Base-by-base conservation (phyloP, 495 filamentous ascomycete genomes). In the Jackrogersella multiformis region DNA sequence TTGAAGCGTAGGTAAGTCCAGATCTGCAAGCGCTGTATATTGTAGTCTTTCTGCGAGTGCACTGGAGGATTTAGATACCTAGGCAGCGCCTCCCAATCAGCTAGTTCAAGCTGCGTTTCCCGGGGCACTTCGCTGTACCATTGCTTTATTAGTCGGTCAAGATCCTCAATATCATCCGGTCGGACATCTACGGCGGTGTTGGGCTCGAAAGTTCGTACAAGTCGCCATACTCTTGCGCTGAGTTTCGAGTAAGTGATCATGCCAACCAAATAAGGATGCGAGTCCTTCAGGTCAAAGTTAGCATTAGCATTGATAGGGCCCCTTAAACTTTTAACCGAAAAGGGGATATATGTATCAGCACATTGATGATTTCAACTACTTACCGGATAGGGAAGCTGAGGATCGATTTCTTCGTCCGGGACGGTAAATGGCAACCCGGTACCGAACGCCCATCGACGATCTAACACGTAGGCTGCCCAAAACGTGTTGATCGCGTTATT, bases 381-480 rank as follows among this genome's bases (percentile, higher is more conserved):
- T 80, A 93, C 92, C 32, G 92, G 92, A 64, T 89, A 88, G 2
- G 90, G 90, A 30, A 96, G 74, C 45, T 83, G 86, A 0, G 90
- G 87, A 66, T 96, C 92, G 58, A 96, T 90, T 76, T 94, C 92
- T 39, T 89, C 85, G 68, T 96, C 92, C 64, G 92, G 90, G 38
- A 92, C 83, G 9, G 89, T 88, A 77, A 92, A 95, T 0, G 92
- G 91, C 73, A 95, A 77, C 6, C 92, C 92, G 0, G 89, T 92
- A 12, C 89, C 89, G 30, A 95, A 88, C 68, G 89, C 91, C 91
- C 92, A 95, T 15, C 92, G 81, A 16, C 91, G 79, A 71, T 96
- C 92, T 53, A 96, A 79, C 23, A 89, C 88, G 66, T 93, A 94
- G 7, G 90, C 83, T 0, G 89, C 80, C 92, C 92, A 96, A 71